Conservation (phyloP, 1,139 yeast genomes). For the Pichia sp. region DNA sequence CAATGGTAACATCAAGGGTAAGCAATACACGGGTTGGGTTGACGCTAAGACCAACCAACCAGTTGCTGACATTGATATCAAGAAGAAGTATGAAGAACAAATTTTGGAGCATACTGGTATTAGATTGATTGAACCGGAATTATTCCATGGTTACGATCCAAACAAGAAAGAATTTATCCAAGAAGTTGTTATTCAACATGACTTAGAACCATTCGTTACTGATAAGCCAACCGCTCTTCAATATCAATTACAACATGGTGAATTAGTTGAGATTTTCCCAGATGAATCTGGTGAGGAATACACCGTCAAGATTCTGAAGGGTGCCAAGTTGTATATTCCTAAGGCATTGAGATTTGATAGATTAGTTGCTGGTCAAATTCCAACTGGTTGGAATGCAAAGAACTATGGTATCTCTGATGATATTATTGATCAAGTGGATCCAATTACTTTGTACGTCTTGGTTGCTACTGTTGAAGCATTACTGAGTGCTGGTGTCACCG, state of each 20-base stretch:
- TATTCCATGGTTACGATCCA: conserved; percentile 92
- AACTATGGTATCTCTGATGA: conserved; percentile 94
- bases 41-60: conserved; percentile 91
- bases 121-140: conserved; percentile 92
- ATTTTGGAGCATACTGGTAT: conserved; percentile 94
- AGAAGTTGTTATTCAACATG: conserved; percentile 94
- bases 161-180: conserved; percentile 87
- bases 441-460: conserved; percentile 85
- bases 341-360: conserved; percentile 95
- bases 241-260: conserved; percentile 91
- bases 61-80: conserved; percentile 90
- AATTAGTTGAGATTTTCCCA: conserved; percentile 77
- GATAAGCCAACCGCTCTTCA: conserved; percentile 94
- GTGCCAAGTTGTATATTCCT: conserved; percentile 87
- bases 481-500: conserved; percentile 89
- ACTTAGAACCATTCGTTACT: conserved; percentile 90
- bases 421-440: conserved; percentile 90
- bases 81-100: conserved; percentile 81
- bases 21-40: conserved; percentile 90
- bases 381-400: conserved; percentile 97
- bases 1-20: conserved; percentile 88
- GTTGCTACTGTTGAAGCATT: conserved; percentile 95
- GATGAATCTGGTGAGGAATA: conserved; percentile 87
- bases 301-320: conserved; percentile 85
- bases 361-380: conserved; percentile 97